A percentile compares a stretch with the other conserved stretches of the same genome.
These are phyloP conservation scores for Linanthus parryae DNA, from an alignment of 148 eudicot genomes.

Conservation along the genomic window DNA sequence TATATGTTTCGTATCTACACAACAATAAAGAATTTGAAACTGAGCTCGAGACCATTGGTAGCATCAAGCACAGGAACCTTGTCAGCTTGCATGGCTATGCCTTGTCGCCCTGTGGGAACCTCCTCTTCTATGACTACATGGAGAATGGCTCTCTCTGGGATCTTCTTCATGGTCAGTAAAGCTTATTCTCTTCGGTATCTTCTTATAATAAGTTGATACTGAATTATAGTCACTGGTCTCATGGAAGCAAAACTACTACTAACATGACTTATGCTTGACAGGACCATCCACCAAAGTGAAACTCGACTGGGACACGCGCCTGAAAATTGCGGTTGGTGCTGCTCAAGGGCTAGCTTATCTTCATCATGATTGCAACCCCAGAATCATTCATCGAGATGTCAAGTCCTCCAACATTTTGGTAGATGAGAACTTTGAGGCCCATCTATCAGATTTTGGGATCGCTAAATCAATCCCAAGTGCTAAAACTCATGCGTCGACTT, in stretches of 20 bases:
- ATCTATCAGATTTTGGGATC: slow-evolving; percentile 63
- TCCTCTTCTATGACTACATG: slow-evolving; percentile 74
- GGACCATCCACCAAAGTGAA: slow-evolving; percentile 57
- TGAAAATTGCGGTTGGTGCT: slow-evolving; percentile 64
- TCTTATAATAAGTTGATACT: no score
- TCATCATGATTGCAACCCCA: slow-evolving; percentile 68
- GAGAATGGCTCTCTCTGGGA: slow-evolving; percentile 78
- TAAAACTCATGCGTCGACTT: slow-evolving; percentile 61
- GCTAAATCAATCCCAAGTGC: slow-evolving; percentile 52
- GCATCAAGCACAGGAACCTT: slow-evolving; percentile 61
- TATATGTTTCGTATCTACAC: slow-evolving; percentile 39
- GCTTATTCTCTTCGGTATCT: neutral
- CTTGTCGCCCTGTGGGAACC: slow-evolving; percentile 50
- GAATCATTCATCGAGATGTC: slow-evolving; percentile 67
- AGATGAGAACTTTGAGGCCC: slow-evolving; percentile 63
- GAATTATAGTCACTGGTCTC: no score
- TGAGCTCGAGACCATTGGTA: slow-evolving; percentile 60
- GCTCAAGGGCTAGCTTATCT: slow-evolving; percentile 74
- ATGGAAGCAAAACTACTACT: no score
- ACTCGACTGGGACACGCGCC: slow-evolving; percentile 70
- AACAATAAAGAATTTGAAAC: slow-evolving; percentile 54
- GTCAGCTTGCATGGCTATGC: slow-evolving; percentile 69
- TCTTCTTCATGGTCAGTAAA: slow-evolving; percentile 58
- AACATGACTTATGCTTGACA: no score
- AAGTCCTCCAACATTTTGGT: slow-evolving; percentile 68